Conservation (phyloP, 805 yeast genomes). For the Metschnikowia drakensbergensis region DNA sequence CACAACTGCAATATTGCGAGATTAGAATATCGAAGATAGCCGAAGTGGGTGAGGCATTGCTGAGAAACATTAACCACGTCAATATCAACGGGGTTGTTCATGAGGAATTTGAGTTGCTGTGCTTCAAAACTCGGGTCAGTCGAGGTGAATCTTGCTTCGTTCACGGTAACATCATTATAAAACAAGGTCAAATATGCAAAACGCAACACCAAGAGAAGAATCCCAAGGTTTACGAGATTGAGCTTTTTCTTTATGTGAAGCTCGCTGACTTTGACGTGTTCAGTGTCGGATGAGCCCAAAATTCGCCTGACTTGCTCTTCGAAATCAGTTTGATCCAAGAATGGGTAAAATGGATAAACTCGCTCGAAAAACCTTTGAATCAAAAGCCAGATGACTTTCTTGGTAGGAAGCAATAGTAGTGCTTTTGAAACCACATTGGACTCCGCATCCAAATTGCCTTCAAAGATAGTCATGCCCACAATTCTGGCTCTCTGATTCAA, state of each 20-base stretch:
- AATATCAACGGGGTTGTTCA: slow-evolving; percentile 22
- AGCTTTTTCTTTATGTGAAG: slow-evolving; percentile 29
- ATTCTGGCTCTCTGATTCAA: slow-evolving; percentile 17
- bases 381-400: slow-evolving; percentile 25
- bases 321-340: slow-evolving; percentile 30
- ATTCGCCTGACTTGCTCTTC: slow-evolving; percentile 18
- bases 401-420: slow-evolving; percentile 21
- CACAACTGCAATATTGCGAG: slow-evolving; percentile 58
- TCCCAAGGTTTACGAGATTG: slow-evolving; percentile 34
- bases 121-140: slow-evolving; percentile 11
- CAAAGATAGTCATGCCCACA: slow-evolving; percentile 20
- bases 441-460: slow-evolving; percentile 19
- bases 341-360: slow-evolving; percentile 64
- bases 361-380: slow-evolving; percentile 33
- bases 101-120: slow-evolving; percentile 14
- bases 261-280: slow-evolving; percentile 14
- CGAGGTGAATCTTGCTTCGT: slow-evolving; percentile 20
- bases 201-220: slow-evolving; percentile 31
- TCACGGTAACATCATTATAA: slow-evolving; percentile 30
- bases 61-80: slow-evolving; percentile 20
- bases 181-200: slow-evolving; percentile 35
- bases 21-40: slow-evolving; percentile 34
- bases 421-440: slow-evolving; percentile 20
- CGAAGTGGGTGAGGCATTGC: slow-evolving; percentile 19
- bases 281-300: slow-evolving; percentile 17